Evolutionary conservation across 306 rosid genomes (phyloP).

Genomic region (Clitoria ternatea): DNA sequence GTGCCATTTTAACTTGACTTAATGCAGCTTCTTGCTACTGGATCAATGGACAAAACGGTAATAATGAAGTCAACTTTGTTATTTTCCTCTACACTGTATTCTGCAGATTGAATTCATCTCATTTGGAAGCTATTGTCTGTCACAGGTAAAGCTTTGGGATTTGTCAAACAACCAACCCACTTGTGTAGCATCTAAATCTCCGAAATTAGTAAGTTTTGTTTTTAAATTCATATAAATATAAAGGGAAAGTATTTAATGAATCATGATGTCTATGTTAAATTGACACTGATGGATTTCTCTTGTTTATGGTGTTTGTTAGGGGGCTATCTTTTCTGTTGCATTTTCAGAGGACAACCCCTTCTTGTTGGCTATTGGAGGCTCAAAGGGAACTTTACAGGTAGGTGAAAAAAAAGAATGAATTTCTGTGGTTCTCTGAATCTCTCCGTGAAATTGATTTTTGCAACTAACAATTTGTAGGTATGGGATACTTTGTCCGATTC

Average conservation of each 20-base stretch:
- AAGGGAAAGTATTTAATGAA: neutral
- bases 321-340: constrained; percentile 68
- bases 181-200: constrained; percentile 54
- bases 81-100: neutral
- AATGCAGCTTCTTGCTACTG: constrained; percentile 84
- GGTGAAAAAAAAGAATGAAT: constrained; percentile 25
- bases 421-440: neutral
- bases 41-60: constrained; percentile 88
- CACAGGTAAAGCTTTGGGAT: constrained; percentile 95
- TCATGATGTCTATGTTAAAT: neutral
- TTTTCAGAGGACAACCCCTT: constrained; percentile 82
- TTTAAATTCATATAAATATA: neutral
- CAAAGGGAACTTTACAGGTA: constrained; percentile 70
- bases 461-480: constrained; percentile 42
- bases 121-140: constrained; percentile 15
- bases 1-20: neutral
- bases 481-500: constrained; percentile 68
- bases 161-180: constrained; percentile 83
- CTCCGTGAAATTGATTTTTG: neutral
- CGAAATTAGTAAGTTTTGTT: constrained; percentile 51
- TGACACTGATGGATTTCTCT: constrained; percentile 4
- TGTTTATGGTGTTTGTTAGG: constrained; percentile 45
- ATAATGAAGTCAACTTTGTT: constrained; percentile 8
- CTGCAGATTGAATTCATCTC: constrained; percentile 6
- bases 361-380: constrained; percentile 88